Evolutionary conservation across 495 filamentous ascomycete genomes (phyloP).

Genomic region (Articulospora tetracladia): DNA sequence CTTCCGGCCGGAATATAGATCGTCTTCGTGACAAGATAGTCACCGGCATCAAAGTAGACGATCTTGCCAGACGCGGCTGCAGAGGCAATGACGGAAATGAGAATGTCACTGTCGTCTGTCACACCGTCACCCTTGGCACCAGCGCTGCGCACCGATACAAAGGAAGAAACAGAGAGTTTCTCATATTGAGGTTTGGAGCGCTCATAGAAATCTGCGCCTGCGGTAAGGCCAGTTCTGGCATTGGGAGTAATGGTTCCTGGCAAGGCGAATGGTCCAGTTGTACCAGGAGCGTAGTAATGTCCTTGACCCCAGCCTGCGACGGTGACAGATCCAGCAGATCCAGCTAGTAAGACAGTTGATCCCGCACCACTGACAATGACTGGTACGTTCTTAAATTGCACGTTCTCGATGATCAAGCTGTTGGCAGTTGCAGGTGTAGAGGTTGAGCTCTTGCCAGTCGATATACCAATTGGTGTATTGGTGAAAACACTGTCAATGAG

Average conservation of each 20-base stretch:
- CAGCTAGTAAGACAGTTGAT: slow-evolving; percentile 40
- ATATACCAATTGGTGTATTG: slow-evolving; percentile 42
- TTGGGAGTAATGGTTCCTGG: neutral
- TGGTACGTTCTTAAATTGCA: slow-evolving; percentile 42
- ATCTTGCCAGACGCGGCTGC: slow-evolving; percentile 8
- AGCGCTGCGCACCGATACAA: slow-evolving; percentile 53
- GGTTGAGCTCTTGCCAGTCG: slow-evolving; percentile 37
- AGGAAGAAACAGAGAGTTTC: slow-evolving; percentile 39
- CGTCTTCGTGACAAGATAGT: slow-evolving; percentile 44
- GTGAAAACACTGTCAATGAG: slow-evolving; percentile 60
- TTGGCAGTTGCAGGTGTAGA: slow-evolving; percentile 47
- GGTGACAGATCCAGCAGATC: slow-evolving; percentile 45
- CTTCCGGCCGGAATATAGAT: slow-evolving; percentile 41
- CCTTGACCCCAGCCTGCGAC: slow-evolving; percentile 48
- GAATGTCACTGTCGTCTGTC: slow-evolving; percentile 47
- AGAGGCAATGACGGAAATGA: slow-evolving; percentile 4
- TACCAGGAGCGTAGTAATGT: slow-evolving; percentile 36
- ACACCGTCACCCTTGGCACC: slow-evolving; percentile 45
- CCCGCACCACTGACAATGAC: slow-evolving; percentile 51
- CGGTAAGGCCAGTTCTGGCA: slow-evolving; percentile 1
- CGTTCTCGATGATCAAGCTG: slow-evolving; percentile 61
- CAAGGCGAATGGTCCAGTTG: slow-evolving; percentile 26
- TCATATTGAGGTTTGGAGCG: slow-evolving; percentile 57
- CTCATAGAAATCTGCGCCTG: slow-evolving; percentile 27
- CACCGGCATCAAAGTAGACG: slow-evolving; percentile 44